These are phyloP conservation scores for Pistacia atlantica DNA, from an alignment of 345 rosid genomes.

Conservation along the genomic window DNA sequence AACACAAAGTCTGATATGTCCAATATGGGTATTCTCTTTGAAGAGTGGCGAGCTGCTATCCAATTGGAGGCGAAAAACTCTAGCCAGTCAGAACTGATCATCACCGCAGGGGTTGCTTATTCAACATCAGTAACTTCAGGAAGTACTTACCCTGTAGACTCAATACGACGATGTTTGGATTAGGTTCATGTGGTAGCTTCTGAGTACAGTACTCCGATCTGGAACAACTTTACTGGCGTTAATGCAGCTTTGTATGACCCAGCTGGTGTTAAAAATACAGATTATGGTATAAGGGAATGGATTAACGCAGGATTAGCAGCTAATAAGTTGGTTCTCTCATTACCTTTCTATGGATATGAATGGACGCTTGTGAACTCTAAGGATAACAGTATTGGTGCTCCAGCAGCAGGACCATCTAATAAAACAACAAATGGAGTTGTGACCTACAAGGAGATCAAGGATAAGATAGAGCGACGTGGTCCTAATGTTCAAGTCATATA, in stretches of 20 bases:
- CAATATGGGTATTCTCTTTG: not conserved
- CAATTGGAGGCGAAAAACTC: slow-evolving; percentile 8
- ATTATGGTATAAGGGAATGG: slow-evolving; percentile 12
- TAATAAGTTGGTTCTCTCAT: slow-evolving; percentile 27
- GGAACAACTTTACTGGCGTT: not conserved
- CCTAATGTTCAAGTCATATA: no score
- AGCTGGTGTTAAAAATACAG: not conserved
- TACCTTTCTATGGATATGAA: slow-evolving; percentile 1
- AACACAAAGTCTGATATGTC: not conserved
- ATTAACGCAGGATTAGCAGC: slow-evolving; percentile 15
- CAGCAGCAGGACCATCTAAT: no score
- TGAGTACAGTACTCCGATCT: not conserved
- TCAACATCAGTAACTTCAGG: not conserved
- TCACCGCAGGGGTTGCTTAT: slow-evolving; percentile 17
- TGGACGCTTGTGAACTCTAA: no score
- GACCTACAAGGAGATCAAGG: no score
- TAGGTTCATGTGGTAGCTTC: not conserved
- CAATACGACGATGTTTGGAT: not conserved
- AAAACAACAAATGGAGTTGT: no score
- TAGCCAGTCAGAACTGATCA: not conserved
- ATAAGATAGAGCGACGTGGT: no score
- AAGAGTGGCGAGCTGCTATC: slow-evolving; percentile 1
- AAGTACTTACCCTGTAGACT: slow-evolving; percentile 16
- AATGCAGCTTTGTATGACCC: slow-evolving; percentile 30
- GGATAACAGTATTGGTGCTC: no score